These are phyloP conservation scores for Argentina anserina DNA, from an alignment of 306 rosid species.

Conservation along the genomic window DNA sequence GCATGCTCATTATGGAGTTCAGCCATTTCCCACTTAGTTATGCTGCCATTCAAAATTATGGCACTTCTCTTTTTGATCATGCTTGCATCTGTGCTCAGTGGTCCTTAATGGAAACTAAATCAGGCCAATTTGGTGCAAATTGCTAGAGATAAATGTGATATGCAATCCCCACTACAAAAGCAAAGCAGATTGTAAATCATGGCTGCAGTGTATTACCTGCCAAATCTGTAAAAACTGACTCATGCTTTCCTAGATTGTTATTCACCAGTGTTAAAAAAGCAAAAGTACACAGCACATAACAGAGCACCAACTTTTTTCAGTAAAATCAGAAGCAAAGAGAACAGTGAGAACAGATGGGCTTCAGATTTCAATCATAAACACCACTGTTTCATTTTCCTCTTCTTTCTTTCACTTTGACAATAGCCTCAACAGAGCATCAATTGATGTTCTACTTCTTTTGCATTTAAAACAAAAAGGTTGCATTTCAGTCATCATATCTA, in stretches of 20 bases:
- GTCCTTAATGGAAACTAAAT: background rate
- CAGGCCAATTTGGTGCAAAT: background rate
- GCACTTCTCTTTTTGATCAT: background rate
- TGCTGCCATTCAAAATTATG: background rate
- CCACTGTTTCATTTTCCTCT: slow-evolving; percentile 5
- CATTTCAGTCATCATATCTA: slow-evolving; percentile 49
- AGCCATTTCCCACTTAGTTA: background rate
- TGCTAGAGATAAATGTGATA: slow-evolving; percentile 1
- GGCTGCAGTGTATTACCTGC: slow-evolving; percentile 12
- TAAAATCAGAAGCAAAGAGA: slow-evolving; percentile 26
- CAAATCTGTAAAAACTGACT: slow-evolving; percentile 26
- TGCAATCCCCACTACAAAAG: background rate
- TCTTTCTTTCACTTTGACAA: slow-evolving; percentile 12
- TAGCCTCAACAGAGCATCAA: background rate
- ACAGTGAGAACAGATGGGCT: slow-evolving; percentile 13
- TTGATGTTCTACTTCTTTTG: slow-evolving; percentile 21
- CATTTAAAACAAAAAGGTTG: slow-evolving; percentile 37
- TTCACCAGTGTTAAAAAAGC: slow-evolving; percentile 13
- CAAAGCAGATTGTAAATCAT: slow-evolving; percentile 13
- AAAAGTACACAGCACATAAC: slow-evolving; percentile 22
- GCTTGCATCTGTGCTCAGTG: background rate
- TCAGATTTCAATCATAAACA: slow-evolving; percentile 29
- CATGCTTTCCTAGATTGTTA: slow-evolving; percentile 13
- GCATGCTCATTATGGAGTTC: background rate
- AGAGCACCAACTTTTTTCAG: slow-evolving; percentile 29